Evolutionary conservation across 2,329 filamentous ascomycete genomes (phyloP), one percentile per base, ranked within the genome.

Genomic region (Pseudovirgaria hyperparasitica): DNA sequence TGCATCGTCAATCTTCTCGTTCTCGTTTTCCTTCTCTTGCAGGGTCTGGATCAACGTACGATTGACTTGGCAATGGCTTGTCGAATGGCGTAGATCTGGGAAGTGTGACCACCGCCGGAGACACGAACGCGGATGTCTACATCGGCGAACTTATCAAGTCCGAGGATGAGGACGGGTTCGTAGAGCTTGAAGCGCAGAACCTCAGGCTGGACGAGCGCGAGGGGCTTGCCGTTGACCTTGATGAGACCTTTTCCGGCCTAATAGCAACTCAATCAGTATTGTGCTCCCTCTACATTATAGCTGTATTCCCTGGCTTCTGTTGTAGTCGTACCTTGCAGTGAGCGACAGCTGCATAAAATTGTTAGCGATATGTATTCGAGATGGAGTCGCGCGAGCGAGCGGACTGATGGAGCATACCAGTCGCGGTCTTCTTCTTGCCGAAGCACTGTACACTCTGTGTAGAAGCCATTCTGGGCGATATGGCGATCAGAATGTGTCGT

Each of bases 151-250:
- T 93, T 96, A 70, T 98, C 90, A 55, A 92, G 75, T 50, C 90
- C 90, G 58, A 96, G 76, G 58, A 98, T 82, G 53, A 98, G 78
- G 64, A 98, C 69, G 52, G 90, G 90, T 70, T 98, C 90, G 78
- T 98, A 98, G 67, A 96, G 86, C 81, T 94, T 96, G 79, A 92
- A 94, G 64, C 90, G 81, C 56, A 98, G 75, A 65, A 93, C 78
- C 70, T 93, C 82, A 53, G 90, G 86, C 71, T 94, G 82, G 54
- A 93, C 81, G 54, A 96, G 82, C 56, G 71, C 70, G 54, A 98
- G 77, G 55, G 90, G 90, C 62, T 84, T 82, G 67, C 90, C 90
- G 73, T 96, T 98, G 67, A 94, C 90, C 74, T 92, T 93, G 68
- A 98, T 75, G 54, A 96, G 77, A 64, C 90, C 90, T 62, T 80